Evolutionary conservation across 176 grass and related monocot species (phyloP).

Genomic region (Cymbopogon citratus): DNA sequence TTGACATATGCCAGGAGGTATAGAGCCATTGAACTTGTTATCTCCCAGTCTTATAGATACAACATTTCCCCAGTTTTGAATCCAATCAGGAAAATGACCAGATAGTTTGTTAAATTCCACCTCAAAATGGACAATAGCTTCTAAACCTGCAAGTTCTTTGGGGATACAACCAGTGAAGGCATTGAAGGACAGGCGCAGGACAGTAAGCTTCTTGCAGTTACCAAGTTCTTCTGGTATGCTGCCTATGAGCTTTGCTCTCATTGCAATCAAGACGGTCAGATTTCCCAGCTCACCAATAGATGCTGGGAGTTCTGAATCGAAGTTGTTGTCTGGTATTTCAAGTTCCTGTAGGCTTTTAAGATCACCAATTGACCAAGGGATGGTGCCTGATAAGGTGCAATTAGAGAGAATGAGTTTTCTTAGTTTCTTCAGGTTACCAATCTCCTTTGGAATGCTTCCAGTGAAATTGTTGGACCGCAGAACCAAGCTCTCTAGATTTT

Average conservation of each 20-base stretch:
- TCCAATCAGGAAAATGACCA: constrained; percentile 59
- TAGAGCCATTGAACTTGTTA: constrained; percentile 51
- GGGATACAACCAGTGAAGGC: constrained; percentile 55
- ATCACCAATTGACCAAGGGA: constrained; percentile 53
- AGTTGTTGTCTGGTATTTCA: constrained; percentile 64
- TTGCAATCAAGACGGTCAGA: constrained; percentile 35
- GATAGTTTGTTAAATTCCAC: constrained; percentile 58
- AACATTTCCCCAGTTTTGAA: constrained; percentile 50
- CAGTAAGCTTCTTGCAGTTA: constrained; percentile 58
- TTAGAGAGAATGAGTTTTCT: constrained; percentile 33
- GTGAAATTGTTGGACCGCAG: constrained; percentile 47
- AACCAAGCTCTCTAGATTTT: constrained; percentile 44
- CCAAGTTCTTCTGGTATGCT: constrained; percentile 62
- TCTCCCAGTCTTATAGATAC: constrained; percentile 26
- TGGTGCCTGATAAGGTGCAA: constrained; percentile 54
- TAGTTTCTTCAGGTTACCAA: constrained; percentile 59
- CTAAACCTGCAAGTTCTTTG: constrained; percentile 46
- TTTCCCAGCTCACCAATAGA: constrained; percentile 55
- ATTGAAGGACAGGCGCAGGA: constrained; percentile 53
- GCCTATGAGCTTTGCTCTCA: constrained; percentile 45
- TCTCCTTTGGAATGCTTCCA: constrained; percentile 58
- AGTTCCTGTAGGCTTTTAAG: constrained; percentile 52
- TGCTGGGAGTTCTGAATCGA: constrained; percentile 46
- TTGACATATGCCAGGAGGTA: constrained; percentile 48
- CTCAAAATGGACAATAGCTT: constrained; percentile 43